Evolutionary conservation across 2,329 filamentous ascomycete genomes (phyloP), one percentile per base, ranked within the genome.

Genomic region (Didymella segeticola): DNA sequence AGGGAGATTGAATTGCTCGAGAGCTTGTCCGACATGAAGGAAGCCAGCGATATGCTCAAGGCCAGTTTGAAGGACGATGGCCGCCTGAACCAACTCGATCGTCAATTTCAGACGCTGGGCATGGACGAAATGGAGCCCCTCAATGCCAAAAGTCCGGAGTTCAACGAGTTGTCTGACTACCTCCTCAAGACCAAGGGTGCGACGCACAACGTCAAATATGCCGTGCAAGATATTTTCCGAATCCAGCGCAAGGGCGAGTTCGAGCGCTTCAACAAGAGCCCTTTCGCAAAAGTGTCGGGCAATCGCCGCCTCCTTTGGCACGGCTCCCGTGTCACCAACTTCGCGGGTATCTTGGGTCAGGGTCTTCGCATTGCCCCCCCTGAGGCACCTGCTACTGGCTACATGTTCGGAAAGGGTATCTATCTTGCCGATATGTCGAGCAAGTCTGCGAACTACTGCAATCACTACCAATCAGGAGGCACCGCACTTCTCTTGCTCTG

Each of bases 341-440:
- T 88, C 61, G 91, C 89, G 67, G 92, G 91, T 68, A 96, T 96
- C 54, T 83, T 96, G 34, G 89, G 86, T 52, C 90, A 96, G 73
- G 92, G 92, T 60, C 83, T 96, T 6, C 89, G 91, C n/a, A 96
- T 96, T 61, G 92, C 92, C 6, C 92, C 92, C 0, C 88, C 89
- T 0, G 88, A 96, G 72, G 91, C 91, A 0, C 92, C 91, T 0
- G 86, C 86, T 0, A 83, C 81, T 4, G 90, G 90, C 1, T 92
- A 93, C 78, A 93, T 93, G 89, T 96, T 96, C 62, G 91, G 89
- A 52, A 96, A 96, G 74, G 91, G 91, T 37, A 89, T 96, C 39
- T 96, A 96, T 69, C 83, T 96, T 2, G 91, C 91, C 2, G 91
- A 96, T 66, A 92, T 92, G 82, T 73, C 70, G 3, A 89, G 85